Evolutionary conservation across 2,329 filamentous ascomycete genomes (phyloP).

Genomic region (Colletotrichum tropicale): DNA sequence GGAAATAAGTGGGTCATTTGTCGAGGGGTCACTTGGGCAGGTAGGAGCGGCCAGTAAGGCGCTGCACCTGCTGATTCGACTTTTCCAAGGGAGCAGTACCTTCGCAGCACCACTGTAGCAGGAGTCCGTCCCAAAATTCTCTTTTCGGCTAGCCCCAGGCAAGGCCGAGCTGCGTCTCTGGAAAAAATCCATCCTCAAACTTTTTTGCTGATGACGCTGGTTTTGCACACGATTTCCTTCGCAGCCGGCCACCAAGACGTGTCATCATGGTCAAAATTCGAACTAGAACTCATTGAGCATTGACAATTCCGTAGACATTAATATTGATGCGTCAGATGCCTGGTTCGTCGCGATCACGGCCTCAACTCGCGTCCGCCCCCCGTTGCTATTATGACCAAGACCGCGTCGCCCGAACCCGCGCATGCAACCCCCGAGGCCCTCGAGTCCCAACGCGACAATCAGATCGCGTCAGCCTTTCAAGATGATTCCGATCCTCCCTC

Average conservation of each 20-base stretch:
- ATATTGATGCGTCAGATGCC: slow-evolving; percentile 63
- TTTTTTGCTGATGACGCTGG: slow-evolving; percentile 55
- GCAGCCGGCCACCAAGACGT: slow-evolving; percentile 49
- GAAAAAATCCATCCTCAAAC: slow-evolving; percentile 33
- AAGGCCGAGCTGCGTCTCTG: slow-evolving; percentile 16
- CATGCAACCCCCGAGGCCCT: slow-evolving; percentile 36
- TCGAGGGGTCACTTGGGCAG: not conserved
- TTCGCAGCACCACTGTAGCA: not conserved
- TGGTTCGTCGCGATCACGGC: slow-evolving; percentile 59
- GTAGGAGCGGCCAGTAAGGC: not conserved
- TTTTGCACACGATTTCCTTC: slow-evolving; percentile 48
- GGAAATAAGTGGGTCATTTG: not conserved
- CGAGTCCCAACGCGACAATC: slow-evolving; percentile 25
- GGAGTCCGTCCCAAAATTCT: not conserved
- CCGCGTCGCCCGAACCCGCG: slow-evolving; percentile 57
- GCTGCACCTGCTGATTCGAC: not conserved
- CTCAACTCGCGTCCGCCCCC: slow-evolving; percentile 38
- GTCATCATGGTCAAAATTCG: slow-evolving; percentile 61
- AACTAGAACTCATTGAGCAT: slow-evolving; percentile 47
- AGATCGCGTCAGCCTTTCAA: slow-evolving; percentile 14
- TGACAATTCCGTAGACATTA: slow-evolving; percentile 57
- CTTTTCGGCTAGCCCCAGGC: slow-evolving; percentile 18
- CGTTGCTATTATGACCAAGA: slow-evolving; percentile 62
- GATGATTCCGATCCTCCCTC: slow-evolving; percentile 15
- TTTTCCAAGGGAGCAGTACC: not conserved